Base-by-base conservation (phyloP, 108 stramenopile species). In the Pseudonitzschia pungens region DNA sequence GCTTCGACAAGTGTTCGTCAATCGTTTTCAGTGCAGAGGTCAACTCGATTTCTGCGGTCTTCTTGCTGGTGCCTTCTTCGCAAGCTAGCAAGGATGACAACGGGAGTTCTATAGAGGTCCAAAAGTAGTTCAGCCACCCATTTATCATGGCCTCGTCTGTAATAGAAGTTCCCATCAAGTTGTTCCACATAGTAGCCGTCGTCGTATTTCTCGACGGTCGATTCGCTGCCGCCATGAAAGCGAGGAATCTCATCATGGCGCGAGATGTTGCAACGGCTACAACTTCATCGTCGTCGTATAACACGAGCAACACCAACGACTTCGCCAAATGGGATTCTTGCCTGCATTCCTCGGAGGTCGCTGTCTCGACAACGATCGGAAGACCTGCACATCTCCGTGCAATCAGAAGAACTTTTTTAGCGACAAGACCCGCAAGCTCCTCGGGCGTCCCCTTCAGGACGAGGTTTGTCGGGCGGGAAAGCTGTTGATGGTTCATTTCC, bases 61-160 rank as follows among this genome's bases (percentile, higher is more conserved):
- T n/a, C n/a, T n/a, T n/a, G n/a, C n/a, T n/a, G n/a, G n/a, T n/a
- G n/a, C n/a, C n/a, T n/a, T n/a, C n/a, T n/a, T n/a, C n/a, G n/a
- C n/a, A n/a, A n/a, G n/a, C n/a, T n/a, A n/a, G 41, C 45, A 69
- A 22, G 22, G 58, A 18, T 7, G 48, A n/a, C 20, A 78, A 53
- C 2, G 77, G 74, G 27, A 78, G 40, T 43, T 83, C 82, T 22
- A 83, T 31, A 0, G 73, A 78, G 16, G 70, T 52, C 77, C 77
- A 83, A 8, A 75, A 7, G 50, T 69, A 83, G 20, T 67, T 69
- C 40, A 84, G 21, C 83, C 83, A 84, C 1, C 69, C 71, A 24
- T 84, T 70, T 28, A 84, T 72, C 24, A 64, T 44, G 12, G 79
- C 83, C 27, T 72, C 48, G 12, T 84, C 79, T 0, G 45, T 36